These are phyloP conservation scores for Penicillium digitatum DNA, from an alignment of 2,329 filamentous ascomycete genomes.

Conservation along the genomic window DNA sequence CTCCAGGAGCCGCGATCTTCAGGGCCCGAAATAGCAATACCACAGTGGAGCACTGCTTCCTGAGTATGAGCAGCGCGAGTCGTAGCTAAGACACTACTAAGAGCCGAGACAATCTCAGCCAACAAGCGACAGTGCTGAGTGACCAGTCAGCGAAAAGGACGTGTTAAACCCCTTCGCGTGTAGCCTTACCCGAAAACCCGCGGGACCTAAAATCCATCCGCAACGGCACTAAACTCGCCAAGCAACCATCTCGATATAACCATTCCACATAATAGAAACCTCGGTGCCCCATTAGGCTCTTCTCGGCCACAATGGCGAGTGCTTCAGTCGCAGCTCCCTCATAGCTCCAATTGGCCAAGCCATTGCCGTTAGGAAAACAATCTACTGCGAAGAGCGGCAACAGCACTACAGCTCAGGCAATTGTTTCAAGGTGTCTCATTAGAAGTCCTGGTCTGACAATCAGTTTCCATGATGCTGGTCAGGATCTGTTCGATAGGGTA, in stretches of 20 bases:
- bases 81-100: constrained; percentile 26
- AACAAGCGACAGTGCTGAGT: constrained; percentile 36
- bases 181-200: constrained; percentile 26
- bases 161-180: constrained; percentile 32
- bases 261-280: constrained; percentile 56
- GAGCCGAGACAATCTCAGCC: constrained; percentile 37
- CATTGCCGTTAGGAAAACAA: constrained; percentile 52
- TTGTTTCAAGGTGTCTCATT: constrained; percentile 21
- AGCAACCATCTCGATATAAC: constrained; percentile 45
- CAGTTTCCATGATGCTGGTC: constrained; percentile 23
- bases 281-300: constrained; percentile 29
- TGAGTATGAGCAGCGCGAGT: constrained; percentile 23
- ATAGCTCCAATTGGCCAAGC: constrained; percentile 56
- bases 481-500: constrained; percentile 26
- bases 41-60: constrained; percentile 19
- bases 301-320: constrained; percentile 38
- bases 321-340: constrained; percentile 43
- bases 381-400: constrained; percentile 34
- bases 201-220: constrained; percentile 24
- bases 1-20: constrained; percentile 5
- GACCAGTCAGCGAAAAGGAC: constrained; percentile 19
- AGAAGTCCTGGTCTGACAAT: constrained; percentile 23
- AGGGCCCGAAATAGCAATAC: neutral
- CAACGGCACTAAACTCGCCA: constrained; percentile 51
- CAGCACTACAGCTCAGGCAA: constrained; percentile 16